phyloP scores from a whole-genome alignment of 129 eudicot species.

The Artemisia annua region DNA sequence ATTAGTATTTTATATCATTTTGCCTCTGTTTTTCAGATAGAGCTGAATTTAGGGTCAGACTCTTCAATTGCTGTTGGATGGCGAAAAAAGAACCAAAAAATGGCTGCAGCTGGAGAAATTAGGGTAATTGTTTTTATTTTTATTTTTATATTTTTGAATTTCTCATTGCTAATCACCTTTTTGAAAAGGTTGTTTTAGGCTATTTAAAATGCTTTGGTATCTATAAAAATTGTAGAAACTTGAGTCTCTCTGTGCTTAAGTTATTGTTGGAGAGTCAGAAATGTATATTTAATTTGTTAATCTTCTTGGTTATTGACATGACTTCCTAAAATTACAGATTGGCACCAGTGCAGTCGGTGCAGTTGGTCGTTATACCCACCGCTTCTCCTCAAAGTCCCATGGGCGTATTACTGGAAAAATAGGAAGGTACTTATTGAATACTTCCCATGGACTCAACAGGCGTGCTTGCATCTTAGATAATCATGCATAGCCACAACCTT shows the following conservation, averaged over 20 bases:
- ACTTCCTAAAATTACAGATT: slow-evolving; percentile 40
- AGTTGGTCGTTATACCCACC: slow-evolving; percentile 66
- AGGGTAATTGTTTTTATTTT: slow-evolving; percentile 49
- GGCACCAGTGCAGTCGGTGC: slow-evolving; percentile 82
- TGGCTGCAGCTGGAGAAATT: slow-evolving; percentile 83
- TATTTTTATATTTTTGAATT: too few species aligned
- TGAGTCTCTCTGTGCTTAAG: background rate
- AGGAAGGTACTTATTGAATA: slow-evolving; percentile 56
- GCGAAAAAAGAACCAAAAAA: slow-evolving; percentile 78
- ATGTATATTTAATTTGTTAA: background rate
- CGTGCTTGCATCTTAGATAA: too few species aligned
- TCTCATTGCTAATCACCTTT: too few species aligned
- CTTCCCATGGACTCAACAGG: too few species aligned
- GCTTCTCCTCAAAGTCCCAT: slow-evolving; percentile 83
- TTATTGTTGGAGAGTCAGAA: background rate
- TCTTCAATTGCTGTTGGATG: slow-evolving; percentile 90
- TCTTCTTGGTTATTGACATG: background rate
- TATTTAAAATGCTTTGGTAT: background rate
- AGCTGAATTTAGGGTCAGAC: slow-evolving; percentile 74
- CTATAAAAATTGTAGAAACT: background rate
- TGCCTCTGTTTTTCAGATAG: slow-evolving; percentile 53
- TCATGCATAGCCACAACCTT: too few species aligned
- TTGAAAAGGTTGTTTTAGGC: background rate
- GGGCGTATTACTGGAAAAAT: slow-evolving; percentile 82
- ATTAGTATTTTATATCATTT: background rate